Evolutionary conservation across 257 asterid genomes (phyloP), one percentile per base, ranked within the genome.

Genomic region (Nicotiana sylvestris): DNA sequence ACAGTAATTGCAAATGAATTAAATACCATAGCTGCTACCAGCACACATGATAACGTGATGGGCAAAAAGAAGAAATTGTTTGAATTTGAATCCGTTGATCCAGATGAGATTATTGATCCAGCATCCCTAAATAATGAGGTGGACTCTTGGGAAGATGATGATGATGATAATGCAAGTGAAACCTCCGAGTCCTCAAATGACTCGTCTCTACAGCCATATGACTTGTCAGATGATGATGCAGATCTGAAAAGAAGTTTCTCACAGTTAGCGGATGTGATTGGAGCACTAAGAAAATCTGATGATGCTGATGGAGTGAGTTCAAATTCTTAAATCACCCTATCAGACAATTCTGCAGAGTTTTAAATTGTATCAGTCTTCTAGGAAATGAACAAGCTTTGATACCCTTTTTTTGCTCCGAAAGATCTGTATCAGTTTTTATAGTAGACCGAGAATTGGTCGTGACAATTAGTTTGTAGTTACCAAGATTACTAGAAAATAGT

Each of bases 231-330:
- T 85, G 97, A 94, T 88, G 97, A 86, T 83, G 83, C 90, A 33
- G 99, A 96, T 87, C 89, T 93, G 85, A 89, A 90, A 89, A 88
- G 87, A 86, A 90, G 85, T 81, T 92, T 91, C 85, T 89, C 97
- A 11, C 98, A 96, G 89, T 89, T 96, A 92, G 91, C 90, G 88
- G 99, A 96, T 88, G 93, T 96, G 86, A 95, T 94, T 84, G 98
- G 90, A 82, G 97, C 99, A 21, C 88, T 96, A 29, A 90, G 98
- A 86, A 96, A 94, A 85, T 87, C 98, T 35, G 97, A 96, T 88
- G 99, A 96, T 86, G 91, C 90, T 66, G 98, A 93, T 84, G 98
- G 94, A 70, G 99, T 96, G 88, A 91, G 99, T 92, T 78, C 83
- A 65, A 81, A 27, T 74, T 27, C 80, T 49, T 74, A 27, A 46